Conservation (phyloP, 495 filamentous ascomycete genomes). For the Cryomyces minteri region DNA sequence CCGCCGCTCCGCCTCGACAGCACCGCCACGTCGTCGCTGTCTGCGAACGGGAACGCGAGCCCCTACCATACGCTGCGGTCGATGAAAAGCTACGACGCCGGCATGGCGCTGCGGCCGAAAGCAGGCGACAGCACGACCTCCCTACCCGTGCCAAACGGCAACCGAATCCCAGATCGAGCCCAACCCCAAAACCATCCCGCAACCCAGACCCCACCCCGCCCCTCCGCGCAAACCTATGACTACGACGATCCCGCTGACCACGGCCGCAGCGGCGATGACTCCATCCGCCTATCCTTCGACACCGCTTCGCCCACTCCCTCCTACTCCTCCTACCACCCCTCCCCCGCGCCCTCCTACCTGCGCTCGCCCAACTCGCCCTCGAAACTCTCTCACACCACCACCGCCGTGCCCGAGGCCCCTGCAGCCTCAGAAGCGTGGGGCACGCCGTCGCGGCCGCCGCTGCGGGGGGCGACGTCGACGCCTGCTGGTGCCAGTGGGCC, state of each 20-base stretch:
- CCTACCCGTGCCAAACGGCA: not conserved
- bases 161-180: not conserved
- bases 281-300: not conserved
- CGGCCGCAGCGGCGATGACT: not conserved
- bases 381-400: not conserved
- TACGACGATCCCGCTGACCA: not conserved
- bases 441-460: constrained; percentile 1
- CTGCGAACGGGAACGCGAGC: constrained; percentile 7
- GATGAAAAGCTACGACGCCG: constrained; percentile 28
- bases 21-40: constrained; percentile 9
- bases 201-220: not conserved
- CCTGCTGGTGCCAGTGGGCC: not conserved
- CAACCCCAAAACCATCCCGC: not conserved
- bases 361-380: not conserved
- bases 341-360: not conserved
- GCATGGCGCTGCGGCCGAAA: constrained; percentile 1
- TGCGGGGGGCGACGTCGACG: constrained; percentile 1
- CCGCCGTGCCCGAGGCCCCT: not conserved
- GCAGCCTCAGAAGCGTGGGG: not conserved
- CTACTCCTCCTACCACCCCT: not conserved
- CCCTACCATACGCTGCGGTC: constrained; percentile 26
- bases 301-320: not conserved
- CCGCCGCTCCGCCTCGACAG: constrained; percentile 69
- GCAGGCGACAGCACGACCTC: not conserved
- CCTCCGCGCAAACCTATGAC: not conserved